Evolutionary conservation across 371 early-diverging fungal genomes (phyloP).

Genomic region (Haplosporangium sp.): DNA sequence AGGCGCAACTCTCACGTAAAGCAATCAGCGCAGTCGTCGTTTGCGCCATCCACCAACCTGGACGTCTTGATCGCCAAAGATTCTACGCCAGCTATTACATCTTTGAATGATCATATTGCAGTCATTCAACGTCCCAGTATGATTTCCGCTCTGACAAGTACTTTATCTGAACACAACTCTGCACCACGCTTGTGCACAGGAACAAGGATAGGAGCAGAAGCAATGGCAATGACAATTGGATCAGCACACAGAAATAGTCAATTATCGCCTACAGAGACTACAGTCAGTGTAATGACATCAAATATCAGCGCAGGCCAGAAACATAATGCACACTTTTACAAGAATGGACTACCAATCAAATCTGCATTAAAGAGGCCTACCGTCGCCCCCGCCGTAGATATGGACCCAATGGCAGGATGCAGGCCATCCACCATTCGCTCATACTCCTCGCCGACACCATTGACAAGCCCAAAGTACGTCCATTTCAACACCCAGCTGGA

Average conservation of each 20-base stretch:
- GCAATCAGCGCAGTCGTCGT: conserved; percentile 5
- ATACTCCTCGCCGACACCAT: conserved; percentile 57
- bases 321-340: conserved; percentile 27
- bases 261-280: conserved; percentile 1
- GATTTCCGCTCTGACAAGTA: conserved; percentile 17
- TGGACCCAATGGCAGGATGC: neutral
- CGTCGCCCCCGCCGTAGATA: neutral
- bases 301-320: neutral
- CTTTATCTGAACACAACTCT: conserved; percentile 11
- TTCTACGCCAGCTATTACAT: conserved; percentile 4
- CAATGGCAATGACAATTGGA: neutral
- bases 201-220: neutral
- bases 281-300: neutral
- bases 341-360: conserved; percentile 37
- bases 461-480: conserved; percentile 63
- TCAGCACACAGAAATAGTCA: neutral
- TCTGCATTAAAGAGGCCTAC: conserved; percentile 30
- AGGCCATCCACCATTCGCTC: conserved; percentile 22
- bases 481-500: conserved; percentile 71
- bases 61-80: neutral
- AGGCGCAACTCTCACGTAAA: conserved; percentile 14
- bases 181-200: neutral
- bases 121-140: conserved; percentile 17
- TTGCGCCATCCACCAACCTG: conserved; percentile 11
- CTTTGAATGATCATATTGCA: conserved; percentile 24